Evolutionary conservation across 495 filamentous ascomycete genomes (phyloP), one percentile per base, ranked within the genome.

Genomic region (Talaromyces trachyspermus): DNA sequence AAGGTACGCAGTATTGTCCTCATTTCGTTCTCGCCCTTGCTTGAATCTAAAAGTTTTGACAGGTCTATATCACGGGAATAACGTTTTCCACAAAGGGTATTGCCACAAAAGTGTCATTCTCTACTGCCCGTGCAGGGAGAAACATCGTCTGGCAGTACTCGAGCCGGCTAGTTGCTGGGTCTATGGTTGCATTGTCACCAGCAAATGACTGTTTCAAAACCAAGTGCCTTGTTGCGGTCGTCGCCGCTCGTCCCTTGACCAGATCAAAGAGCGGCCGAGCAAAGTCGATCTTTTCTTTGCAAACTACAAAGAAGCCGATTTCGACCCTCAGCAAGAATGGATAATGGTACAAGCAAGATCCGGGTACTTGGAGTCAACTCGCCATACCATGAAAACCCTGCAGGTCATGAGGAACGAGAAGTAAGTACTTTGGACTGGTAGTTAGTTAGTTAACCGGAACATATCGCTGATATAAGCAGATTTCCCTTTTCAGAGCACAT

Each of bases 231-330:
- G 63, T 92, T 9, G 89, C 85, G 5, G 70, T 82, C 22, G 72
- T 95, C 25, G 88, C 84, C 20, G 84, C 87, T 6, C 70, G 88
- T 6, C 80, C 84, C 63, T 83, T 1, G 69, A 69, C 19, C 74
- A 74, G 0, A 68, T 92, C 0, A 69, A 82, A 19, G 64, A 75
- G 27, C 78, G 76, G 27, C 85, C 87, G 12, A 83, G 83, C 0
- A 75, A 86, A 46, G 75, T 95, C 6, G 87, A 95, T 48, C 68
- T 95, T 2, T 81, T 84, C 56, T 89, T 90, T 60, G 74, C 77
- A 3, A 60, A 70, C 4, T 55, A 75, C 0, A 68, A 78, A 12
- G 81, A 89, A 46, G 54, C 74, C 8, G 66, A 80, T 26, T 69
- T 94, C 43, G 87, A 95, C 57, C 79, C 86, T 2, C 72, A 76